These are phyloP conservation scores for Penicillium sp. DNA, from an alignment of 2,329 filamentous ascomycete genomes.

Conservation along the genomic window DNA sequence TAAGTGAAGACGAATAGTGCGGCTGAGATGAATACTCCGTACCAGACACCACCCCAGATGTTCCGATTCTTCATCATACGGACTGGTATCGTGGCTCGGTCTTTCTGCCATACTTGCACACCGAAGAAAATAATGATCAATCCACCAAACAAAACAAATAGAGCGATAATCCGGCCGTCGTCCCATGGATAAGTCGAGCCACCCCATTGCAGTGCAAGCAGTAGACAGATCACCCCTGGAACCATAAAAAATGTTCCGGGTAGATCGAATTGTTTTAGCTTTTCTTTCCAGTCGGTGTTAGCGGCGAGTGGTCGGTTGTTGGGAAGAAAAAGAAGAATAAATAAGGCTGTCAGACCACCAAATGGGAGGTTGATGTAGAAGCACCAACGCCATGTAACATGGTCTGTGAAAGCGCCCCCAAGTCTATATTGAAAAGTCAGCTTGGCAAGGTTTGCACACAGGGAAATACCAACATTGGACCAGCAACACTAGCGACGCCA, in stretches of 20 bases:
- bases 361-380: slow-evolving; percentile 53
- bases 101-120: slow-evolving; percentile 3
- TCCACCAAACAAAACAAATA: slow-evolving; percentile 7
- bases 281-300: slow-evolving; percentile 18
- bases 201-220: slow-evolving; percentile 1
- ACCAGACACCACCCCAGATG: slow-evolving; percentile 9
- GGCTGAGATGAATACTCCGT: slow-evolving; percentile 7
- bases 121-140: slow-evolving; percentile 39
- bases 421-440: neutral
- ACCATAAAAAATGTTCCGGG: neutral
- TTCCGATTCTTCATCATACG: slow-evolving; percentile 18
- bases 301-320: neutral
- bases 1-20: slow-evolving; percentile 10
- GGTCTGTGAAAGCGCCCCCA: slow-evolving; percentile 38
- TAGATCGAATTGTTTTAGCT: slow-evolving; percentile 34
- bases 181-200: slow-evolving; percentile 1
- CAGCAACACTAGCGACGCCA: slow-evolving; percentile 28
- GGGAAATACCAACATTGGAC: slow-evolving; percentile 19
- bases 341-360: slow-evolving; percentile 8
- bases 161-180: slow-evolving; percentile 1
- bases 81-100: slow-evolving; percentile 25
- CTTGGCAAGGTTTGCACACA: neutral
- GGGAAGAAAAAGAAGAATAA: neutral
- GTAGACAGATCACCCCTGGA: neutral
- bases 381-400: slow-evolving; percentile 45